Conservation (phyloP, 331 rosid species). For the Quercus tomentella region DNA sequence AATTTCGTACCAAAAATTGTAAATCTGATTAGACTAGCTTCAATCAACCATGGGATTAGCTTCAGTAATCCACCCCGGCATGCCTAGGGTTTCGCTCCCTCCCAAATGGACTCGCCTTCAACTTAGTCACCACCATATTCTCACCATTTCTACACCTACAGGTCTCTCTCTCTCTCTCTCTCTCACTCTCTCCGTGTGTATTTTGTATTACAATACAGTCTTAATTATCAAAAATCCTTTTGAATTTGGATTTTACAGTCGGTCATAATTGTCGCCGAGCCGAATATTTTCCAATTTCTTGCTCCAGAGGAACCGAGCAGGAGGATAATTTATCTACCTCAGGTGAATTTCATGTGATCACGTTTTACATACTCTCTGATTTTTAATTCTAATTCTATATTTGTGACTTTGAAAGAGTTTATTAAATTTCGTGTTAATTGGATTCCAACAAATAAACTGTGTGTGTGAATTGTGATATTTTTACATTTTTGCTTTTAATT, state of each 20-base stretch:
- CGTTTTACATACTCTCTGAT: background rate
- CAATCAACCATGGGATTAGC: slow-evolving; percentile 48
- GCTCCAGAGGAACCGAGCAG: slow-evolving; percentile 46
- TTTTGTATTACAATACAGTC: background rate
- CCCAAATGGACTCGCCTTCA: slow-evolving; percentile 32
- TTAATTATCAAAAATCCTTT: slow-evolving; percentile 2
- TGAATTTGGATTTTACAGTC: slow-evolving; percentile 35
- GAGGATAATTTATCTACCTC: slow-evolving; percentile 39
- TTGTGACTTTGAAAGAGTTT: too few species aligned
- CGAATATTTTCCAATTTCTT: slow-evolving; percentile 28
- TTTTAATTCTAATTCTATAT: background rate
- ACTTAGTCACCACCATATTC: slow-evolving; percentile 18
- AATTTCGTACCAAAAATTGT: background rate
- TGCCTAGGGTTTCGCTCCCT: slow-evolving; percentile 24
- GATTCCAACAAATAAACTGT: background rate
- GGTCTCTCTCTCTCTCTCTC: slow-evolving; percentile 23
- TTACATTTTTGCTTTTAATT: too few species aligned
- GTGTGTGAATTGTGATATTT: background rate
- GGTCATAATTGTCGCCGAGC: slow-evolving; percentile 27
- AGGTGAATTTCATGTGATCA: slow-evolving; percentile 34
- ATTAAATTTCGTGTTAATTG: background rate
- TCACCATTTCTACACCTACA: slow-evolving; percentile 30
- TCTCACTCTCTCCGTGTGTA: background rate
- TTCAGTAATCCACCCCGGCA: slow-evolving; percentile 43
- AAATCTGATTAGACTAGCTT: background rate